These are phyloP conservation scores for Plectranthus barbatus DNA, from an alignment of 257 asterid genomes.

Conservation along the genomic window DNA sequence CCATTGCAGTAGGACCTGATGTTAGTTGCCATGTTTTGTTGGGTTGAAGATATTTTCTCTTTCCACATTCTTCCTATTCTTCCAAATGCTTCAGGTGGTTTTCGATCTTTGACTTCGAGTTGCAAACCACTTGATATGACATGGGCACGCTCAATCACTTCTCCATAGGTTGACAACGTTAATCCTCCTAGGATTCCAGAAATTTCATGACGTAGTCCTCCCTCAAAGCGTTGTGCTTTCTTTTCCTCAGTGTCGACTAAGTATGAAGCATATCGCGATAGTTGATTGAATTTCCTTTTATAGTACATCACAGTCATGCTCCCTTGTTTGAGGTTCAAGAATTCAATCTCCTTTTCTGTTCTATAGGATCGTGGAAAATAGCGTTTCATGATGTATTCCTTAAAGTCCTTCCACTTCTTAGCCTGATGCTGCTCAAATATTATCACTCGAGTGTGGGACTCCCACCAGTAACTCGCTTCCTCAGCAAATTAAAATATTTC, in stretches of 20 bases:
- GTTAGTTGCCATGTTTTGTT: not conserved
- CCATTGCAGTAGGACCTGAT: not conserved
- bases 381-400: no score
- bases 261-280: not conserved
- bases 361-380: no score
- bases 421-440: no score
- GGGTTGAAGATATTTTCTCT: not conserved
- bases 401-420: not conserved
- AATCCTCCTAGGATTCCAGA: not conserved
- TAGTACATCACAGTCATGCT: not conserved
- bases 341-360: not conserved
- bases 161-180: not conserved
- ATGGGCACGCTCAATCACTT: no score
- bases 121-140: not conserved
- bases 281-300: not conserved
- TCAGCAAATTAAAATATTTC: no score
- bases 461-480: no score
- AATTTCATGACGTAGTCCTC: not conserved
- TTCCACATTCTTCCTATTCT: not conserved
- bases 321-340: no score
- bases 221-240: not conserved
- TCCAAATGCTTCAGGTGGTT: not conserved
- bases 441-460: no score
- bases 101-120: not conserved
- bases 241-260: not conserved